A percentile compares a stretch with the other conserved stretches of the same genome.
Conservation (phyloP, 192 early-diverging fungal species). For the Coemansia umbellata region DNA sequence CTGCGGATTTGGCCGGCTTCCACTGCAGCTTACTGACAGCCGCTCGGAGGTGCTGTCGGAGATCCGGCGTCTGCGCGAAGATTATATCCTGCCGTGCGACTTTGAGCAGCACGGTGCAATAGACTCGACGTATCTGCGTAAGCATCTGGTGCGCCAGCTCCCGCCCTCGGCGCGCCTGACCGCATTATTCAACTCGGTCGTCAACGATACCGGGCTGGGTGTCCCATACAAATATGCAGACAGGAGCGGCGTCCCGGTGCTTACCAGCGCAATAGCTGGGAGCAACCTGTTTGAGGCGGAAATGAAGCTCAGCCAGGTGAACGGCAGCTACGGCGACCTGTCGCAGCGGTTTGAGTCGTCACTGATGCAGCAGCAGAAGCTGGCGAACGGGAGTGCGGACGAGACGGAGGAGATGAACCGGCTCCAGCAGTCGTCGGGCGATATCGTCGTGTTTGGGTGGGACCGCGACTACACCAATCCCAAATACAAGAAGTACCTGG, state of each 20-base stretch:
- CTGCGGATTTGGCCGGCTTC: constrained; percentile 66
- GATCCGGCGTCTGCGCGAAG: constrained; percentile 57
- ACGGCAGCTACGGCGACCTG: constrained; percentile 35
- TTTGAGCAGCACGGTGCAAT: constrained; percentile 67
- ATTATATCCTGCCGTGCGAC: constrained; percentile 75
- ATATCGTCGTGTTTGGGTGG: constrained; percentile 60
- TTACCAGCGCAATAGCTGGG: constrained; percentile 40
- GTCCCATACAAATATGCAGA: constrained; percentile 57
- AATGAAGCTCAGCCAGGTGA: constrained; percentile 7
- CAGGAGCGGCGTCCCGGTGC: constrained; percentile 34
- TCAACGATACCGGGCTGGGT: constrained; percentile 62
- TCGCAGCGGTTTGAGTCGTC: constrained; percentile 32
- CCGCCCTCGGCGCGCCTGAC: constrained; percentile 69
- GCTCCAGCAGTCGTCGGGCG: constrained; percentile 31
- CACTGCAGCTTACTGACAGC: constrained; percentile 20
- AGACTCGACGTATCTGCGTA: constrained; percentile 63
- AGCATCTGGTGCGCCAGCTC: constrained; percentile 57
- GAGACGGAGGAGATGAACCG: constrained; percentile 14
- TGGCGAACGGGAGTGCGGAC: neutral
- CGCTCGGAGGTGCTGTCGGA: constrained; percentile 29
- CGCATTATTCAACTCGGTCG: constrained; percentile 71
- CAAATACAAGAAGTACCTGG: constrained; percentile 64
- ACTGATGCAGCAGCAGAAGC: constrained; percentile 29
- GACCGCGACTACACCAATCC: constrained; percentile 68
- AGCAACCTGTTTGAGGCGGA: constrained; percentile 40